Evolutionary conservation across 1,284 basidiomycete genomes (phyloP).

Genomic region (Apiotrichum brassicae): DNA sequence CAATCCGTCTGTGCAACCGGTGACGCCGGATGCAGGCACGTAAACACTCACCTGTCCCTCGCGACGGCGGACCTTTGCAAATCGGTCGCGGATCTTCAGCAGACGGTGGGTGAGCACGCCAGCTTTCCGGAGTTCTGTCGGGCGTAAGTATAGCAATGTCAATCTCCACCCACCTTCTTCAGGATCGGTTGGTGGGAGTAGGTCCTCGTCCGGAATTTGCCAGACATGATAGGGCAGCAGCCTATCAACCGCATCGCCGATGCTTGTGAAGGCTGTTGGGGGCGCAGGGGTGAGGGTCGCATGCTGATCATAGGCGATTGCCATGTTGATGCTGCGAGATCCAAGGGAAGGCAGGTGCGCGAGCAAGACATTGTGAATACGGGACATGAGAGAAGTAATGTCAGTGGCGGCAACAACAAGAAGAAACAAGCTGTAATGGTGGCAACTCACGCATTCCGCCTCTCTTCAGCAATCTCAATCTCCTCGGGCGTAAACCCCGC

Average conservation of each 20-base stretch:
- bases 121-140: constrained; percentile 15
- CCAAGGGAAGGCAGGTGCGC: neutral
- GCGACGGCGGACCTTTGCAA: constrained; percentile 22
- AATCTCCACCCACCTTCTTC: constrained; percentile 16
- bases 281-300: constrained; percentile 24
- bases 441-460: constrained; percentile 11
- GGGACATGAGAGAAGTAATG: neutral
- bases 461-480: constrained; percentile 10
- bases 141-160: too few relatives aligned
- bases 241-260: constrained; percentile 32
- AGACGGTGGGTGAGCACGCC: constrained; percentile 20
- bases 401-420: neutral
- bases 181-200: constrained; percentile 12
- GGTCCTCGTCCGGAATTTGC: constrained; percentile 40
- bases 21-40: too few relatives aligned
- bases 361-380: neutral
- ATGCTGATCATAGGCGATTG: constrained; percentile 34
- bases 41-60: constrained; percentile 29
- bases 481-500: constrained; percentile 6
- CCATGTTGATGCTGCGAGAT: constrained; percentile 26
- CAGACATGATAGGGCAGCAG: constrained; percentile 43
- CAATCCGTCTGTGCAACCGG: too few relatives aligned
- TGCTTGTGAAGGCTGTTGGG: constrained; percentile 23
- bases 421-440: neutral
- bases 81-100: constrained; percentile 23